These are phyloP conservation scores for Mycena vulgaris DNA, from an alignment of 768 basidiomycete genomes.

Conservation along the genomic window DNA sequence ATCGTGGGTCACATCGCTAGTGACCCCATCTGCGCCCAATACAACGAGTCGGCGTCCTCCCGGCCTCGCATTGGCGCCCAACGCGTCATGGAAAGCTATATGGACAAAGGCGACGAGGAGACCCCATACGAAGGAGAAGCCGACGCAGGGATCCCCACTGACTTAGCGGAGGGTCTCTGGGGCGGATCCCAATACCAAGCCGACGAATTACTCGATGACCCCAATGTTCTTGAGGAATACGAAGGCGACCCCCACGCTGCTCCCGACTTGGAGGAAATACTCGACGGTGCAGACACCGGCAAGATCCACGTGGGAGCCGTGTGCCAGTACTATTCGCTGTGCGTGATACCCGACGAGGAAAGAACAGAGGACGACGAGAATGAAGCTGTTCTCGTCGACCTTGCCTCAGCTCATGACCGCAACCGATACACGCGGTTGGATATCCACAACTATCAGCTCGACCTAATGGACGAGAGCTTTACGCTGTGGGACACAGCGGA, in stretches of 20 bases:
- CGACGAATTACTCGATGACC: not conserved
- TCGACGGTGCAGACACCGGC: not conserved
- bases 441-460: too few species aligned
- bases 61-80: not conserved
- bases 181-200: conserved; percentile 7
- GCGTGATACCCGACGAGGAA: not conserved
- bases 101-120: not conserved
- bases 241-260: not conserved
- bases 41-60: conserved; percentile 6
- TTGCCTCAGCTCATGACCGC: not conserved
- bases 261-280: conserved; percentile 5
- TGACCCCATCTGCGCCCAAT: conserved; percentile 5
- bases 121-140: not conserved
- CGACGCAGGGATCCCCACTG: too few species aligned
- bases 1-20: conserved; percentile 3
- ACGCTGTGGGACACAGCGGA: too few species aligned
- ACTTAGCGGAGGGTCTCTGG: not conserved
- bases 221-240: not conserved
- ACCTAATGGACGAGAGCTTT: too few species aligned
- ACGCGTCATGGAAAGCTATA: conserved; percentile 1
- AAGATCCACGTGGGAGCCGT: conserved; percentile 6
- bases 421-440: too few species aligned
- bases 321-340: conserved; percentile 10
- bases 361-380: too few species aligned
- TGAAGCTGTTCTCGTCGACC: not conserved